These are phyloP conservation scores for Verticillium alfalfae DNA, from an alignment of 2,329 filamentous ascomycete species.

Conservation along the genomic window DNA sequence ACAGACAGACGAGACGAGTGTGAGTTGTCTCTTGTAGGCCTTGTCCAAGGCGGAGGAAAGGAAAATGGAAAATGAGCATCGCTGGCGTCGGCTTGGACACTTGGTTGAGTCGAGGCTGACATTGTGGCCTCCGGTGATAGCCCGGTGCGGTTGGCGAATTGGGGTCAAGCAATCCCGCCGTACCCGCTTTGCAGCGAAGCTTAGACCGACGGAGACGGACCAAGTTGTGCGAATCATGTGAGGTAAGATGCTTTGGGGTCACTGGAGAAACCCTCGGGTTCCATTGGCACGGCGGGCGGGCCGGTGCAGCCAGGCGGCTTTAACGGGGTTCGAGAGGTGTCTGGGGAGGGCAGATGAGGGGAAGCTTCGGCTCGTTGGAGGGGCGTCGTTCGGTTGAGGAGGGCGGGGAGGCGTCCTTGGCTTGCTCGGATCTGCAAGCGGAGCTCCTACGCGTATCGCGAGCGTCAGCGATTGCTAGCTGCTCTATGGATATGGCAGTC, in stretches of 20 bases:
- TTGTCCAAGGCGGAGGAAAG: background rate
- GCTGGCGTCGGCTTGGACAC: background rate
- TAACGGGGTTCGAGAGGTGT: background rate
- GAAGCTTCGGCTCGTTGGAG: background rate
- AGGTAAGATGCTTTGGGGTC: background rate
- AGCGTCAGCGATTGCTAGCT: background rate
- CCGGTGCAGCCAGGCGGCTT: conserved; percentile 2
- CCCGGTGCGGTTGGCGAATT: background rate
- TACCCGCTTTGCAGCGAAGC: conserved; percentile 2
- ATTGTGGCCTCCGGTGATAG: background rate
- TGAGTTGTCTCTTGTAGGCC: conserved; percentile 3
- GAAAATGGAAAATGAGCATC: background rate
- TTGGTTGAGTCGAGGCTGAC: background rate
- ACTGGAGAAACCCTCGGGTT: background rate
- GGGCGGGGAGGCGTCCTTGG: background rate
- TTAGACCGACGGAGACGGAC: background rate
- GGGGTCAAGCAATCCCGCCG: conserved; percentile 1
- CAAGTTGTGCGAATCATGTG: conserved; percentile 2
- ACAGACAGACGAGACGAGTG: background rate
- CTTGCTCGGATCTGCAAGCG: background rate
- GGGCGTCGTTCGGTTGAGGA: background rate
- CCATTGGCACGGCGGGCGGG: conserved; percentile 3
- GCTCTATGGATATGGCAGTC: no score
- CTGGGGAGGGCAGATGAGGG: background rate
- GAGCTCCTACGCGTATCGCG: background rate